A percentile compares a stretch with the other conserved stretches of the same genome.
Conservation (phyloP, 495 filamentous ascomycete species). For the Ramalina peruviana region DNA sequence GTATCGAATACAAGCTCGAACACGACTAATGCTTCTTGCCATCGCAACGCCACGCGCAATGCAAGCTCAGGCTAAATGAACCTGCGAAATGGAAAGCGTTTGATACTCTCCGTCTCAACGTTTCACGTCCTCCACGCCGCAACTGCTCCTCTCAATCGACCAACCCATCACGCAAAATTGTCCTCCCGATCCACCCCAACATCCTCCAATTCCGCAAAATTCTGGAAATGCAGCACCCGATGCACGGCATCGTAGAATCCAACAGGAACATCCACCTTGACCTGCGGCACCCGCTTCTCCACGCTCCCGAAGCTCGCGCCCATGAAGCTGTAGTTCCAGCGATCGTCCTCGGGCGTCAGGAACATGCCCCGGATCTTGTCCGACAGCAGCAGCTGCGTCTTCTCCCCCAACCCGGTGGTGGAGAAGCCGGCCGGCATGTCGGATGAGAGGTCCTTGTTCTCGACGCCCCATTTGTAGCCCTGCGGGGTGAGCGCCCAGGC, state of each 20-base stretch:
- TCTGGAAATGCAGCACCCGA: conserved; percentile 85
- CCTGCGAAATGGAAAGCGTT: too few relatives aligned
- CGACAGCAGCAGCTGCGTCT: conserved; percentile 82
- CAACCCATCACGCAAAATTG: conserved; percentile 55
- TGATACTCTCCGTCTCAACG: background rate
- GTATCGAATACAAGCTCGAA: too few relatives aligned
- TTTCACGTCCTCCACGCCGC: background rate
- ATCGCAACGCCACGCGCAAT: too few relatives aligned
- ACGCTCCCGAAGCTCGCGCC: conserved; percentile 71
- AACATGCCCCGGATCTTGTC: conserved; percentile 92
- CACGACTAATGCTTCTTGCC: too few relatives aligned
- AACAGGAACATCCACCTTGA: conserved; percentile 84
- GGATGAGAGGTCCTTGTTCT: conserved; percentile 83
- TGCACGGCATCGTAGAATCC: conserved; percentile 88
- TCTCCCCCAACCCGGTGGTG: conserved; percentile 73
- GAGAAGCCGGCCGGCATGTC: conserved; percentile 91
- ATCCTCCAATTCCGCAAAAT: conserved; percentile 83
- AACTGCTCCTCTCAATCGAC: too few relatives aligned
- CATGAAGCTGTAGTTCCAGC: conserved; percentile 99
- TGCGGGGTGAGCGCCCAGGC: conserved; percentile 83
- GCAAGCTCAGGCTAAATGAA: too few relatives aligned
- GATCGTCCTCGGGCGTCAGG: conserved; percentile 74
- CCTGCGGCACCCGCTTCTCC: conserved; percentile 80
- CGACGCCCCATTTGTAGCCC: conserved; percentile 93
- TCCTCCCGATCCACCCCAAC: conserved; percentile 77